phyloP scores from a whole-genome alignment of 352 stramenopile genomes.

The Globisporangium radiosum region DNA sequence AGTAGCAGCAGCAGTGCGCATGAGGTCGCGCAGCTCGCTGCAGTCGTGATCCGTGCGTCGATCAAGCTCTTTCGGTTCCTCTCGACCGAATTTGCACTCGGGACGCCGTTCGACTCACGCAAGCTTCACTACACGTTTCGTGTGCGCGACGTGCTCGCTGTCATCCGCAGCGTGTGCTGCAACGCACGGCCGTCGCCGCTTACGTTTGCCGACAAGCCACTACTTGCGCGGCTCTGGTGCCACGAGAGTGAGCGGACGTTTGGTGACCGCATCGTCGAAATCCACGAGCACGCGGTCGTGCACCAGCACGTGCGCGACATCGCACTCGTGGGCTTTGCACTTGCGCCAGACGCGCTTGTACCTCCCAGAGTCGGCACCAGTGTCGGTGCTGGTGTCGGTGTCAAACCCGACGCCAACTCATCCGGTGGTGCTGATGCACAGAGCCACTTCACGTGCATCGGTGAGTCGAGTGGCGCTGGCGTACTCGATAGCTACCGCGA shows the following conservation, averaged over 20 bases:
- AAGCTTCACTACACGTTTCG: conserved; percentile 58
- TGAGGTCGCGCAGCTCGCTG: conserved; percentile 27
- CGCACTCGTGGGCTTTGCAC: conserved; percentile 31
- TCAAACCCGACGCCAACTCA: too few species aligned
- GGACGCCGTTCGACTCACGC: conserved; percentile 17
- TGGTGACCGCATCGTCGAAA: conserved; percentile 39
- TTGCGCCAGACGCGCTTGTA: conserved; percentile 37
- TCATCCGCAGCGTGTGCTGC: conserved; percentile 41
- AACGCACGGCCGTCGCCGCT: conserved; percentile 24
- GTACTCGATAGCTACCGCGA: conserved; percentile 53
- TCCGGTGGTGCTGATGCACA: conserved; percentile 8
- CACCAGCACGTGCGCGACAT: conserved; percentile 40
- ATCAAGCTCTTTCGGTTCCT: conserved; percentile 46
- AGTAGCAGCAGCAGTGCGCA: conserved; percentile 9
- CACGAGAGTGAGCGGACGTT: conserved; percentile 56
- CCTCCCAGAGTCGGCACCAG: neutral
- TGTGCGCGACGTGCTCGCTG: conserved; percentile 27
- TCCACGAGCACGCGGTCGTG: conserved; percentile 26
- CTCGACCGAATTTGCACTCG: conserved; percentile 9
- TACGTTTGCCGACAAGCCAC: conserved; percentile 35
- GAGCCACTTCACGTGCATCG: conserved; percentile 50
- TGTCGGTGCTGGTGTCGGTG: too few species aligned
- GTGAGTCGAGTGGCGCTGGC: conserved; percentile 26
- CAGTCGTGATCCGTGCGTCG: conserved; percentile 45
- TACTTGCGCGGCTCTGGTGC: conserved; percentile 59